Conservation (phyloP, 179 eudicot species). For the Spinacia oleracea region DNA sequence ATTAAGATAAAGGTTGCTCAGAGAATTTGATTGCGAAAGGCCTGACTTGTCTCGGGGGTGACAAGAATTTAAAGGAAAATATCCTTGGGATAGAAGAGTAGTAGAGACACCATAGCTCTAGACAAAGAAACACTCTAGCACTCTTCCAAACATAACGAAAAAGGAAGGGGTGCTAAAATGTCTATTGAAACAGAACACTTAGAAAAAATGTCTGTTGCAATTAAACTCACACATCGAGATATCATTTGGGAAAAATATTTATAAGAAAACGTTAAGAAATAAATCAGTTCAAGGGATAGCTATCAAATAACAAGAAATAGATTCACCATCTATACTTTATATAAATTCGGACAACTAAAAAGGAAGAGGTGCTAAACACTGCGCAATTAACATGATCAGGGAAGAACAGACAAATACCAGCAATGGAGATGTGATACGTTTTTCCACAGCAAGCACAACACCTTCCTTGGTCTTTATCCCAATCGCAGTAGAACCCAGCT, state of each 20-base stretch:
- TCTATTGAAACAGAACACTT: too few species aligned
- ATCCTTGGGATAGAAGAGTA: too few species aligned
- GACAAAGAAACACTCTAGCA: too few species aligned
- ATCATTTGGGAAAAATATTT: neutral
- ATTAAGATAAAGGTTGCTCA: too few species aligned
- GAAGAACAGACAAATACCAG: slow-evolving; percentile 49
- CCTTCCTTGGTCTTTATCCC: slow-evolving; percentile 97
- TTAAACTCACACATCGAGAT: neutral
- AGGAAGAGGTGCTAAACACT: neutral
- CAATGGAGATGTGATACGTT: slow-evolving; percentile 96
- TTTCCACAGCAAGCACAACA: slow-evolving; percentile 98
- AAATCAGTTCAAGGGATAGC: neutral
- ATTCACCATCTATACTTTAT: neutral
- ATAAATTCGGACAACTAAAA: neutral
- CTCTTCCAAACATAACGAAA: too few species aligned
- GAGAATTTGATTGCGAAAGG: too few species aligned
- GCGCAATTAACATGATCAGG: neutral
- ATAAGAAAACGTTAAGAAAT: neutral
- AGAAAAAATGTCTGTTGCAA: neutral
- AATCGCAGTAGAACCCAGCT: slow-evolving; percentile 99
- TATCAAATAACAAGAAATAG: neutral
- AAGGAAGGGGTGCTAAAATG: too few species aligned
- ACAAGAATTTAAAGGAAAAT: too few species aligned
- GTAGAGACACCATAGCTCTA: too few species aligned
- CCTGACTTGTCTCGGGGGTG: too few species aligned